These are phyloP conservation scores for Meira miltonrushii DNA, from an alignment of 1,284 basidiomycete genomes.

Conservation along the genomic window DNA sequence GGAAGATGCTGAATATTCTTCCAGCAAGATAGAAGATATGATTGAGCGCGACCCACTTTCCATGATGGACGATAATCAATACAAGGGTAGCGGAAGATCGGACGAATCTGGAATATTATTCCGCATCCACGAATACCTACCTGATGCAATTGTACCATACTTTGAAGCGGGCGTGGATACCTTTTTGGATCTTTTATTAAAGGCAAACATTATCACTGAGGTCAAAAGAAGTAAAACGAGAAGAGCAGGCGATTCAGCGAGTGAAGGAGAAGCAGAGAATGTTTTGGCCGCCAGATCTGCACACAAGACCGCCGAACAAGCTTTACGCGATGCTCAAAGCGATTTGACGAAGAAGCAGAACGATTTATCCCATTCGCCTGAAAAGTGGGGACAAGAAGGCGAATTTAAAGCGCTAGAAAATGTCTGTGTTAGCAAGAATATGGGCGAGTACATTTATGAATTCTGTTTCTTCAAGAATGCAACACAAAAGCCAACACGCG, in stretches of 20 bases:
- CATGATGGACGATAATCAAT: constrained; percentile 60
- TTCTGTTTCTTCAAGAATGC: constrained; percentile 88
- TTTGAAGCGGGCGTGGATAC: constrained; percentile 69
- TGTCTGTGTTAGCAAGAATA: constrained; percentile 70
- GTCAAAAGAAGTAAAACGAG: constrained; percentile 25
- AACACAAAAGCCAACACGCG: constrained; percentile 80
- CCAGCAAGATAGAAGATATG: constrained; percentile 63
- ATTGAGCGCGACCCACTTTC: constrained; percentile 55
- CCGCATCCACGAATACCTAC: constrained; percentile 76
- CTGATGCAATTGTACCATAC: constrained; percentile 70
- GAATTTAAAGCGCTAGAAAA: constrained; percentile 94
- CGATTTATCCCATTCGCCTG: constrained; percentile 57
- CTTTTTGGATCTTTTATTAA: constrained; percentile 64
- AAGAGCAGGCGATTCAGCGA: constrained; percentile 6
- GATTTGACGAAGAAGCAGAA: constrained; percentile 57
- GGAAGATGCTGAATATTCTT: constrained; percentile 50
- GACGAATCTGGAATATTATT: constrained; percentile 61
- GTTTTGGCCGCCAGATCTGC: constrained; percentile 58
- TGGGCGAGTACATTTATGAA: constrained; percentile 95
- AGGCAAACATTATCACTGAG: constrained; percentile 61
- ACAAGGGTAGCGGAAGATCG: constrained; percentile 53
- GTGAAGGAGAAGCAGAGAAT: constrained; percentile 21
- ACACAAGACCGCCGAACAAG: constrained; percentile 50
- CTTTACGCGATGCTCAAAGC: constrained; percentile 56
- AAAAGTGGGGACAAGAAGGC: constrained; percentile 72